phyloP scores from a whole-genome alignment of 2,329 filamentous ascomycete genomes.

The Diaporthe velutina region DNA sequence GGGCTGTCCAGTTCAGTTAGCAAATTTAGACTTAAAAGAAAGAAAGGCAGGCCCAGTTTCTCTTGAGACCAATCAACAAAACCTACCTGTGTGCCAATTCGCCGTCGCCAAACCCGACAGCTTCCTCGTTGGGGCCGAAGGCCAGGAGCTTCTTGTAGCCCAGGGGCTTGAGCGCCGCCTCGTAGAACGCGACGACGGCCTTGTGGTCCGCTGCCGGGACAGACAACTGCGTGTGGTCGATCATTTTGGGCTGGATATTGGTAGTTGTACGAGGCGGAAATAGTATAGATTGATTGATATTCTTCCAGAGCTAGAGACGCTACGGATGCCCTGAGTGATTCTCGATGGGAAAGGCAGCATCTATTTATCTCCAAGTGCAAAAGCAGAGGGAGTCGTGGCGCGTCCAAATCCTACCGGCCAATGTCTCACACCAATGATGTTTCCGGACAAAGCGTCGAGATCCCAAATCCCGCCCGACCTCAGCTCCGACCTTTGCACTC shows the following conservation, averaged over 20 bases:
- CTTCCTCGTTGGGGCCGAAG: constrained; percentile 44
- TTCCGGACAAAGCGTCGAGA: not conserved
- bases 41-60: too few species aligned
- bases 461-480: not conserved
- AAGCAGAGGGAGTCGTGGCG: not conserved
- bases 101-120: constrained; percentile 46
- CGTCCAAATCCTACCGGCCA: not conserved
- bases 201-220: constrained; percentile 47
- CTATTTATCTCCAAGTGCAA: constrained; percentile 19
- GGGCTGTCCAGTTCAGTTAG: not conserved
- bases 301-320: too few species aligned
- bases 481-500: not conserved
- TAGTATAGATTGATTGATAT: not conserved
- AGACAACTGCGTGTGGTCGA: constrained; percentile 51
- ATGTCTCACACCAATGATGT: not conserved
- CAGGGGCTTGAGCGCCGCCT: constrained; percentile 51
- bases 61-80: too few species aligned
- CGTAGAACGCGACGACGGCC: constrained; percentile 50
- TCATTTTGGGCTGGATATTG: constrained; percentile 35
- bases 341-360: not conserved
- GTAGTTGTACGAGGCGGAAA: too few species aligned
- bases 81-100: constrained; percentile 32
- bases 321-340: too few species aligned
- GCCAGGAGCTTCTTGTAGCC: constrained; percentile 50
- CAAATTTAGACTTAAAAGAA: too few species aligned